Percentiles rank a stretch among this genome's conserved stretches.
Evolutionary conservation across 371 early-diverging fungal species (phyloP).

Genomic region (Mortierella sp.): DNA sequence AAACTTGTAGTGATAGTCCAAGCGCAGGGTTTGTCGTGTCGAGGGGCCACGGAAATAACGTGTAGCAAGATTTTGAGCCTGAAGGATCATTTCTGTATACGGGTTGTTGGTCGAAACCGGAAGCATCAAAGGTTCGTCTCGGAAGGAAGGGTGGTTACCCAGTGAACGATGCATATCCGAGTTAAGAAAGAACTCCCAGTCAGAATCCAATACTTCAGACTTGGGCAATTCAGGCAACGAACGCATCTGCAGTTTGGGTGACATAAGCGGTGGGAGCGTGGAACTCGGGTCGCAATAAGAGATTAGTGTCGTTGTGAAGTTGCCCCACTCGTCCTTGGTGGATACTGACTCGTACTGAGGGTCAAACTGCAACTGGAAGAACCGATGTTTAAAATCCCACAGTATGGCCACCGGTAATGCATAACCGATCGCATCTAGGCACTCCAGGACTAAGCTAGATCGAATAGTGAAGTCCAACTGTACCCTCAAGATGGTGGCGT

Average conservation of each 20-base stretch:
- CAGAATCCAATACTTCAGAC: neutral
- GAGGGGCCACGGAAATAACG: constrained; percentile 34
- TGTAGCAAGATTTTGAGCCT: constrained; percentile 37
- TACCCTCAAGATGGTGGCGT: constrained; percentile 51
- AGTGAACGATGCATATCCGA: constrained; percentile 18
- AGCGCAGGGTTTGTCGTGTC: constrained; percentile 12
- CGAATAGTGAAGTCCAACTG: constrained; percentile 53
- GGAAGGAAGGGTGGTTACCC: constrained; percentile 23
- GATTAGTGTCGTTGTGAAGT: constrained; percentile 62
- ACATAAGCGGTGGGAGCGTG: constrained; percentile 2
- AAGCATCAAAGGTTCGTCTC: constrained; percentile 7
- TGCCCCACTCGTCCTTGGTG: constrained; percentile 61
- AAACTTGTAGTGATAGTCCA: constrained; percentile 52
- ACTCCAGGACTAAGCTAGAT: constrained; percentile 57
- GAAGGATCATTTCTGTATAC: constrained; percentile 24
- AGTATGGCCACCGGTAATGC: constrained; percentile 55
- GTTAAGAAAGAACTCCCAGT: constrained; percentile 36
- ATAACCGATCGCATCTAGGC: constrained; percentile 59
- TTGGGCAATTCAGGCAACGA: constrained; percentile 5
- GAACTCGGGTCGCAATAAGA: constrained; percentile 48
- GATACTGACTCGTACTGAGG: constrained; percentile 1
- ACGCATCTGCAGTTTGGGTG: constrained; percentile 10
- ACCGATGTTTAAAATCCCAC: constrained; percentile 50
- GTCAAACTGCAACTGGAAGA: constrained; percentile 44
- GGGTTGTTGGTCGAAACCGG: constrained; percentile 9